Evolutionary conservation across 208 protist species (phyloP), one percentile per base, ranked within the genome.

Genomic region (Tritrichomonas musculus): DNA sequence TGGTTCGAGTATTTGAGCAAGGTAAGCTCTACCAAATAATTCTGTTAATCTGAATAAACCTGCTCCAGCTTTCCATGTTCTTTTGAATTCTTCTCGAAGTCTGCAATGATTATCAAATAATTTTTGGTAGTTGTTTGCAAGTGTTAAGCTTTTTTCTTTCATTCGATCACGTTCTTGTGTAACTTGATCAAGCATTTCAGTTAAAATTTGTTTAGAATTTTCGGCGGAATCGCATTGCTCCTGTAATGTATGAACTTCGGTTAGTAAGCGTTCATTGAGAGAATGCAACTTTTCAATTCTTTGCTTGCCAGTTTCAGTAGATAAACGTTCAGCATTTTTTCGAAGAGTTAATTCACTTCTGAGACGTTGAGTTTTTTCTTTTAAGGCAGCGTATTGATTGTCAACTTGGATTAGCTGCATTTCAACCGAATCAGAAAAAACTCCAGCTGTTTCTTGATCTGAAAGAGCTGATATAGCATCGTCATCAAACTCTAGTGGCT

Each of bases 211-310:
- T 17, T 88, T 88, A 0, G 77, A 88, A 27, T 13, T 53, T 57
- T 88, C 47, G 17, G 77, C 47, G 0, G 47, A 39, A 17, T 88
- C 77, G 4, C 20, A 33, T 50, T 88, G 77, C 39, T 88, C 77
- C n/a, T 88, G 77, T 36, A 88, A 57, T 20, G 77, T 20, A 47
- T 88, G 77, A 39, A 88, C 39, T 88, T 88, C 77, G 8, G 77
- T 88, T 39, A 88, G 27, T 36, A 88, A 50, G 0, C 77, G 39
- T 60, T 88, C 77, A 36, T 88, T 53, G 0, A 88, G 47, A 17
- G 77, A 88, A 57, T 88, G 77, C 0, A 88, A 27, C 57, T 88
- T 88, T 36, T 88, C 77, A 13, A 88, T 57, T 49, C 77, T 9
- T 88, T 88, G 77, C 4, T 88, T 88, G 4, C 47, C 77, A 33